Base-by-base conservation (phyloP, 805 yeast genomes). In the Candida quercuum region DNA sequence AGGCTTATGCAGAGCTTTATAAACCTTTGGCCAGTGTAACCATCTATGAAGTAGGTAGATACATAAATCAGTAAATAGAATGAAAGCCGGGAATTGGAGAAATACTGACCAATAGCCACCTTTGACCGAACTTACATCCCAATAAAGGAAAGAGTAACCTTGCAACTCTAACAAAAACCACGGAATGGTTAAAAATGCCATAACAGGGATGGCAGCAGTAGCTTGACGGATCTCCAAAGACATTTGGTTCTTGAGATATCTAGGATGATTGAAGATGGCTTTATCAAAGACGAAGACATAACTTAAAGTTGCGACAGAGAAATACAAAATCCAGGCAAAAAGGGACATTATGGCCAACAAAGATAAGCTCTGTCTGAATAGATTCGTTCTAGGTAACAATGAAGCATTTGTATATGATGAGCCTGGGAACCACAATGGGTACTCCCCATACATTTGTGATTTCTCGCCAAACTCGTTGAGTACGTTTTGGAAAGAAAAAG, bases 191-290 rank as follows among this genome's bases (percentile, higher is more conserved):
- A 86, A 69, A 22, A 73, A 37, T 15, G 93, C 93, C 99, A 93
- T 93, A 15, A 69, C 58, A 21, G 99, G 99, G 48, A 93, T 88
- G 13, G 97, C 81, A 15, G 82, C 63, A 42, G 76, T 46, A 0
- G 96, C 96, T 56, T 79, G 81, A 45, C 72, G 64, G 45, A 91
- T 84, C 59, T 93, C 99, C 56, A 86, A 66, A 5, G 74, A 64
- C 76, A 93, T 78, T 67, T 93, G 99, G 65, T 93, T 91, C 60
- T 93, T 93, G 62, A 93, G 72, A 62, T 86, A 91, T 60, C 96
- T 76, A 41, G 99, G 99, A 61, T 93, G 99, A 64, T 91, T 86
- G 72, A 91, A 87, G 42, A 87, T 86, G 38, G 80, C 79, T 57
- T 81, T 83, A 63, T 93, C 97, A 58, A 86, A 93, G 19, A 93